Evolutionary conservation across 2,329 filamentous ascomycete genomes (phyloP).

Genomic region (Beauveria caledonica): DNA sequence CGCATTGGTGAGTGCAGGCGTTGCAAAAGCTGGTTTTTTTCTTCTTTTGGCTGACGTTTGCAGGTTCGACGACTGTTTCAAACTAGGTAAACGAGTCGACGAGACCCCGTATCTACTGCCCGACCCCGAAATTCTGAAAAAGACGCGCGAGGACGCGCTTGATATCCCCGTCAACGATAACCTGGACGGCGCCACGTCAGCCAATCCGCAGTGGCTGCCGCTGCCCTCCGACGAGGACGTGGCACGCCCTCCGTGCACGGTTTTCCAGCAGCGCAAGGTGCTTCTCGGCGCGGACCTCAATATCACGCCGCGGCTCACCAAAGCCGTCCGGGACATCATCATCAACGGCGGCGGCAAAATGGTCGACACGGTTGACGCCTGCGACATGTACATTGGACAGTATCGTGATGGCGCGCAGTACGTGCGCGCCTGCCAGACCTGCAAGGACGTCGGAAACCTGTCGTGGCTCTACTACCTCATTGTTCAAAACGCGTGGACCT

Average conservation of each 20-base stretch:
- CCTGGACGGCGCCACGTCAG: conserved; percentile 58
- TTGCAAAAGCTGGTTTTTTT: neutral
- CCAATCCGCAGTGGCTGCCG: conserved; percentile 35
- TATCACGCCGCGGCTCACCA: conserved; percentile 57
- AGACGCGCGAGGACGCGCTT: conserved; percentile 46
- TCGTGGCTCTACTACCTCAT: conserved; percentile 93
- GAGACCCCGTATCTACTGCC: conserved; percentile 82
- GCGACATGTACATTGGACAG: conserved; percentile 79
- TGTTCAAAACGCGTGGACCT: conserved; percentile 80
- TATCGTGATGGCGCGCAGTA: conserved; percentile 80
- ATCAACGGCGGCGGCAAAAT: conserved; percentile 61
- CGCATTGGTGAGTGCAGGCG: conserved; percentile 63
- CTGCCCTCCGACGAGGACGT: conserved; percentile 33
- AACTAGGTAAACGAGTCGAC: conserved; percentile 82
- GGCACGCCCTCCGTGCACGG: conserved; percentile 49
- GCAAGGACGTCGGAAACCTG: conserved; percentile 83
- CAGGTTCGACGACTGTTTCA: conserved; percentile 95
- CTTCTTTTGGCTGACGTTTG: neutral
- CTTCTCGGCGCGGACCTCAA: conserved; percentile 69
- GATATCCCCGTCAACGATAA: conserved; percentile 49
- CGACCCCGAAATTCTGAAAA: conserved; percentile 71
- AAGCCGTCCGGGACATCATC: conserved; percentile 65
- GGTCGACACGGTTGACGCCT: conserved; percentile 55
- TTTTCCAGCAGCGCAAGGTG: conserved; percentile 71
- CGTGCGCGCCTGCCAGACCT: conserved; percentile 61